phyloP scores from a whole-genome alignment of 1,284 basidiomycete species.

The Singerocomus inundabilis region DNA sequence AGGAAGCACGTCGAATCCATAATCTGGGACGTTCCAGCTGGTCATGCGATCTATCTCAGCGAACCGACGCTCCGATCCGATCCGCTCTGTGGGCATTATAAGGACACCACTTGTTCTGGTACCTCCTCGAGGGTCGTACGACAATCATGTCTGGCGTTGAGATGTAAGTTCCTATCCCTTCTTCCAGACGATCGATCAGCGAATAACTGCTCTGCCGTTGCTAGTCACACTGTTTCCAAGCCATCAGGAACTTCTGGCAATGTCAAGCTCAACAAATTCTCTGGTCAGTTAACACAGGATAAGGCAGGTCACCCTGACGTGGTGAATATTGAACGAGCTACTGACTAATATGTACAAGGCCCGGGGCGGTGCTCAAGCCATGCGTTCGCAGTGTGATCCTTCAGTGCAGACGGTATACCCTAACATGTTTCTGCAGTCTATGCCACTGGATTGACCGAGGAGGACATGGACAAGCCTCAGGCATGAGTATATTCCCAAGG shows the following conservation, averaged over 20 bases:
- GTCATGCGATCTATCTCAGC: slow-evolving; percentile 22
- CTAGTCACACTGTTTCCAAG: slow-evolving; percentile 44
- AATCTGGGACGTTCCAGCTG: background rate
- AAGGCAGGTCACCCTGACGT: slow-evolving; percentile 44
- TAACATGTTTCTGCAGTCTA: slow-evolving; percentile 52
- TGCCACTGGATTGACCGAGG: slow-evolving; percentile 71
- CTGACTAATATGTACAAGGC: slow-evolving; percentile 39
- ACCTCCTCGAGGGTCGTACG: background rate
- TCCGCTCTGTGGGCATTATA: slow-evolving; percentile 11
- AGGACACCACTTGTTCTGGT: slow-evolving; percentile 1
- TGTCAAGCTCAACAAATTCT: slow-evolving; percentile 68
- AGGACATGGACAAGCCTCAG: slow-evolving; percentile 82
- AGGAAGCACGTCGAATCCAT: slow-evolving; percentile 7
- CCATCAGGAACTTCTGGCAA: slow-evolving; percentile 29
- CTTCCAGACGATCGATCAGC: background rate
- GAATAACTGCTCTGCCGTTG: background rate
- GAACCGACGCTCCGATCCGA: slow-evolving; percentile 8
- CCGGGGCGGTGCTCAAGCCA: slow-evolving; percentile 76
- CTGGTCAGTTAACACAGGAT: slow-evolving; percentile 64
- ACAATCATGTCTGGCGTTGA: slow-evolving; percentile 51
- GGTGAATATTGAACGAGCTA: background rate
- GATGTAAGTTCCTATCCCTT: slow-evolving; percentile 44
- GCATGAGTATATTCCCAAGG: slow-evolving; percentile 34
- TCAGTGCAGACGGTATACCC: background rate
- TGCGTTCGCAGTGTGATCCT: slow-evolving; percentile 55